These are phyloP conservation scores for Tylopilus sp. DNA, from an alignment of 768 basidiomycete species.

Conservation along the genomic window DNA sequence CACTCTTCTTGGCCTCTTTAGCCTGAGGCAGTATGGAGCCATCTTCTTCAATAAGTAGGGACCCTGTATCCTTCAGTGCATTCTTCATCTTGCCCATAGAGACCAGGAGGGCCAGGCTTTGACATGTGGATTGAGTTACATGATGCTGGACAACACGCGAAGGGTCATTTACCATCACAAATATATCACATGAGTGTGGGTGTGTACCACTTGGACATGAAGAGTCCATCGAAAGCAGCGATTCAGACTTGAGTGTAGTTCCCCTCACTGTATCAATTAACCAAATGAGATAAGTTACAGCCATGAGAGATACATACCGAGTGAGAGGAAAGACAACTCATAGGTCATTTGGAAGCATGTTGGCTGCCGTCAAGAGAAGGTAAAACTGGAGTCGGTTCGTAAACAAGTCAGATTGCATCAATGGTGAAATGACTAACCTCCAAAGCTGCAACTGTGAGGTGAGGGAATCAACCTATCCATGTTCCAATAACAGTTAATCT, in stretches of 20 bases:
- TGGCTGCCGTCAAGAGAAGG: conserved; percentile 68
- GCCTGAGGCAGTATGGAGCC: no score
- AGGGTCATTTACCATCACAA: conserved; percentile 80
- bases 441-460: conserved; percentile 83
- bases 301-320: conserved; percentile 49
- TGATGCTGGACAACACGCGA: conserved; percentile 82
- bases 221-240: conserved; percentile 91
- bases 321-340: conserved; percentile 84
- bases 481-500: conserved; percentile 87
- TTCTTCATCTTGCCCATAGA: no score
- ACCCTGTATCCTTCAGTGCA: conserved; percentile 69
- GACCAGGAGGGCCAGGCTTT: conserved; percentile 80
- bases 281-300: background rate
- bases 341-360: conserved; percentile 72
- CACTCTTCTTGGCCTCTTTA: no score
- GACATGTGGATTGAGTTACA: conserved; percentile 80
- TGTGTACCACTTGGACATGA: conserved; percentile 85
- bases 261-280: conserved; percentile 89
- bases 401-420: no score
- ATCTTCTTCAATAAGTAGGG: conserved; percentile 83
- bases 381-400: conserved; percentile 56
- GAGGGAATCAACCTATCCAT: conserved; percentile 96
- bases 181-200: conserved; percentile 84
- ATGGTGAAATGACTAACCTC: conserved; percentile 54
- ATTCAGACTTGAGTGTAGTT: conserved; percentile 90